Conservation (phyloP, 2,329 filamentous ascomycete genomes). For the Aspergillus jensenii region DNA sequence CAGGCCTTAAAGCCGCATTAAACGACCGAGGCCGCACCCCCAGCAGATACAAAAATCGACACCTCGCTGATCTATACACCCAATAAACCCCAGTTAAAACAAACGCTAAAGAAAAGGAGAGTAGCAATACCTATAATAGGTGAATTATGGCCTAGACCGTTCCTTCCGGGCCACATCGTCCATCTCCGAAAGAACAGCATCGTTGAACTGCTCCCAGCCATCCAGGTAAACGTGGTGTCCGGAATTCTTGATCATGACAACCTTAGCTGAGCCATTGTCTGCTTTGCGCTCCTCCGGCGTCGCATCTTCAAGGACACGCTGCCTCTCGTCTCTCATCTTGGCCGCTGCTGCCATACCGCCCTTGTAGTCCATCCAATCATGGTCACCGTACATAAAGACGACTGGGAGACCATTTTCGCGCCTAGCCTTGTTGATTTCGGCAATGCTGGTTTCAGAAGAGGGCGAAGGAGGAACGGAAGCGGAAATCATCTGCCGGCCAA, state of each 20-base stretch:
- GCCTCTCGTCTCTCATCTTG: slow-evolving; percentile 69
- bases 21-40: not conserved
- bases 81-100: not conserved
- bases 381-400: slow-evolving; percentile 93
- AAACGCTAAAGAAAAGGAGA: not conserved
- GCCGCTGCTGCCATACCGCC: slow-evolving; percentile 79
- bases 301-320: slow-evolving; percentile 59
- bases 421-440: slow-evolving; percentile 7
- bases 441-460: slow-evolving; percentile 32
- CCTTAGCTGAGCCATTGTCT: slow-evolving; percentile 80
- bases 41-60: not conserved
- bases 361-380: slow-evolving; percentile 97
- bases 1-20: not conserved
- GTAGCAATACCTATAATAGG: not conserved
- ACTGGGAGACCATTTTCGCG: slow-evolving; percentile 72
- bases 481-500: slow-evolving; percentile 69
- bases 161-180: slow-evolving; percentile 51
- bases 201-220: slow-evolving; percentile 69
- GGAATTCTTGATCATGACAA: slow-evolving; percentile 71
- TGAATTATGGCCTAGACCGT: slow-evolving; percentile 13
- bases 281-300: slow-evolving; percentile 64
- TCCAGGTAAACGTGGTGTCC: slow-evolving; percentile 74
- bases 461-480: slow-evolving; percentile 12
- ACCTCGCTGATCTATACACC: slow-evolving; percentile 1
- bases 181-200: slow-evolving; percentile 66